Conservation (phyloP, 352 stramenopile species). For the Globisporangium nagaii region DNA sequence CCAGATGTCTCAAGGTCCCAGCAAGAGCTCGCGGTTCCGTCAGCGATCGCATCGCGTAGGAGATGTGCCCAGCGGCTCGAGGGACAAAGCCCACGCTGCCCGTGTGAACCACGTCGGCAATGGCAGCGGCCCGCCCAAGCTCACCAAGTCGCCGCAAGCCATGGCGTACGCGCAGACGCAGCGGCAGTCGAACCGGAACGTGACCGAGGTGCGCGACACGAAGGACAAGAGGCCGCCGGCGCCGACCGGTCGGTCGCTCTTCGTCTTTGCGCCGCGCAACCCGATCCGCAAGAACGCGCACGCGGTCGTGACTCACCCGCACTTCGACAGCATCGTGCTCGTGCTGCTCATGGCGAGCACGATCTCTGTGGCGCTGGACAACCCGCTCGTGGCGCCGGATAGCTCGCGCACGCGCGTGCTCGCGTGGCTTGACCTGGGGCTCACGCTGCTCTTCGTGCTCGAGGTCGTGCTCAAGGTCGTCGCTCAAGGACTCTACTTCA, state of each 20-base stretch:
- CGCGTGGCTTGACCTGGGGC: slow-evolving; percentile 48
- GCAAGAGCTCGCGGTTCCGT: slow-evolving; percentile 56
- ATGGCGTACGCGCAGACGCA: slow-evolving; percentile 18
- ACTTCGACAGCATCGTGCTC: slow-evolving; percentile 73
- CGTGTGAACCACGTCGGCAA: no score
- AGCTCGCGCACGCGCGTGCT: slow-evolving; percentile 35
- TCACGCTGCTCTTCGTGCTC: slow-evolving; percentile 83
- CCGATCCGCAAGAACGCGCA: slow-evolving; percentile 36
- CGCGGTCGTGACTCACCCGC: slow-evolving; percentile 41
- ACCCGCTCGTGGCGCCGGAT: slow-evolving; percentile 49
- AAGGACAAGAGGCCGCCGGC: slow-evolving; percentile 17
- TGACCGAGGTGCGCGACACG: slow-evolving; percentile 46
- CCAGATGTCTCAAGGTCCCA: slow-evolving; percentile 33
- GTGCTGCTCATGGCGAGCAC: slow-evolving; percentile 64
- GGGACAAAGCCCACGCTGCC: slow-evolving; percentile 1
- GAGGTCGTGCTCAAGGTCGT: slow-evolving; percentile 88
- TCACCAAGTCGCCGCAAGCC: slow-evolving; percentile 47
- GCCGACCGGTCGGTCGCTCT: slow-evolving; percentile 32
- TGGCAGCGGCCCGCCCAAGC: slow-evolving; percentile 19
- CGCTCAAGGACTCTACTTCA: slow-evolving; percentile 62
- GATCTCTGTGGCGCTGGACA: slow-evolving; percentile 67
- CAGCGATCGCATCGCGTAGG: slow-evolving; percentile 27
- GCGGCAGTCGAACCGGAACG: background rate
- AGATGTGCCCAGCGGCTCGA: no score
- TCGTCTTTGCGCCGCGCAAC: slow-evolving; percentile 41